Base-by-base conservation (phyloP, 768 basidiomycete genomes). In the Trametes gibbosa region DNA sequence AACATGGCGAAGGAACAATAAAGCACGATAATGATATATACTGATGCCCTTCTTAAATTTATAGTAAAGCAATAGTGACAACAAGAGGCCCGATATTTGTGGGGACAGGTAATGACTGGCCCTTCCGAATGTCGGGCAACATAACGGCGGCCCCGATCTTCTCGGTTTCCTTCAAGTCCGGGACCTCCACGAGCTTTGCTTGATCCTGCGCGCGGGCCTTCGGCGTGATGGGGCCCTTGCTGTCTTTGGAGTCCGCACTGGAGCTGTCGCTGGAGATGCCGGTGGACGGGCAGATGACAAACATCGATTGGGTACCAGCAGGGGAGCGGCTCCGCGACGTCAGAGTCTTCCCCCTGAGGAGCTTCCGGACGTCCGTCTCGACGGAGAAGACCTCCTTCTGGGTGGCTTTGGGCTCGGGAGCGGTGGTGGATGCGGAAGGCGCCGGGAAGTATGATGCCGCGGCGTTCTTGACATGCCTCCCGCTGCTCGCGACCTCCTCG, bases 401-500 rank as follows among this genome's bases (percentile, higher is more conserved):
- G n/a, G n/a, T n/a, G n/a, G n/a, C n/a, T n/a, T n/a, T n/a, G n/a
- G n/a, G n/a, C n/a, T n/a, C n/a, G n/a, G n/a, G n/a, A n/a, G n/a
- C 29, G 40, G 5, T 27, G 5, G 19, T 6, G 40, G 32, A 13
- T 29, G 35, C 29, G 7, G 35, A 5, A 19, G 16, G 12, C 3
- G n/a, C 39, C 5, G 53, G 51, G 5, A 23, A 21, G 56, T 69
- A 73, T 24, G 63, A 49, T 7, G 58, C 63, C 5, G 70, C 74
- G 24, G 66, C 65, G 7, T 59, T 42, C 29, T 66, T 62, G 54
- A 73, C 69, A 13, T 62, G 57, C n/a, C 63, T 53, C 50, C 68
- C 66, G 13, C 76, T 71, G 39, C 61, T 32, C 17, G 60, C 63
- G 35, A 83, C 69, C 63, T 84, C 83, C 39, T 75, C 74, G 23